Evolutionary conservation across 768 basidiomycete species (phyloP).

Genomic region (Leccinum subgranulosum): DNA sequence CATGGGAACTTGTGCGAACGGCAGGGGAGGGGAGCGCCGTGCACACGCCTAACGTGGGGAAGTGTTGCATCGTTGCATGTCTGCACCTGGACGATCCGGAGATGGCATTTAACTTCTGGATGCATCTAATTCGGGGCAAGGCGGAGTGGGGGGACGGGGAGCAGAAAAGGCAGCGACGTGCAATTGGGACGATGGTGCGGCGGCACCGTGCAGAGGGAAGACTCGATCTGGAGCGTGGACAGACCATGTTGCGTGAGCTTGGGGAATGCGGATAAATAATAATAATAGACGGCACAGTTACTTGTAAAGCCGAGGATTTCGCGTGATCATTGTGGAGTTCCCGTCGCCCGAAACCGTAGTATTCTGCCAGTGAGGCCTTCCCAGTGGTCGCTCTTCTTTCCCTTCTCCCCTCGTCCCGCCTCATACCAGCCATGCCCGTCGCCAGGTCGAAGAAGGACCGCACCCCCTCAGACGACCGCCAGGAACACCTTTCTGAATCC

Average conservation of each 20-base stretch:
- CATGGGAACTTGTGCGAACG: conserved; percentile 41
- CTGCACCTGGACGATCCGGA: conserved; percentile 45
- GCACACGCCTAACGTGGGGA: conserved; percentile 47
- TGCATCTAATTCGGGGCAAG: conserved; percentile 40
- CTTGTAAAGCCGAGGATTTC: background rate
- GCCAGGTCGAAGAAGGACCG: conserved; percentile 66
- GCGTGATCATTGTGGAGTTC: background rate
- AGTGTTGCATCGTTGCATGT: conserved; percentile 48
- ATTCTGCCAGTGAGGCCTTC: background rate
- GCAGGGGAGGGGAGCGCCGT: conserved; percentile 35
- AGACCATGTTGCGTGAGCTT: conserved; percentile 21
- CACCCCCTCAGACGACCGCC: conserved; percentile 51
- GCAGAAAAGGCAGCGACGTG: conserved; percentile 41
- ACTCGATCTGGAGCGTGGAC: conserved; percentile 20
- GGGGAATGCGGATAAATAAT: background rate
- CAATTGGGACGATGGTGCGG: conserved; percentile 38
- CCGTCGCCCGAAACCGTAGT: background rate
- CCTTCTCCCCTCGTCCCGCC: conserved; percentile 10
- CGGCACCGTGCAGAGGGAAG: conserved; percentile 24
- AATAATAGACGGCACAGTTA: background rate
- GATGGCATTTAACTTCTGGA: conserved; percentile 64
- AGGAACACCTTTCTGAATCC: conserved; percentile 57
- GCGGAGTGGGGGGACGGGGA: conserved; percentile 47
- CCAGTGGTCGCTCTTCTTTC: background rate
- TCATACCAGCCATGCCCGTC: conserved; percentile 49